Conservation (phyloP, 768 basidiomycete genomes). For the Favolaschia claudopus region DNA sequence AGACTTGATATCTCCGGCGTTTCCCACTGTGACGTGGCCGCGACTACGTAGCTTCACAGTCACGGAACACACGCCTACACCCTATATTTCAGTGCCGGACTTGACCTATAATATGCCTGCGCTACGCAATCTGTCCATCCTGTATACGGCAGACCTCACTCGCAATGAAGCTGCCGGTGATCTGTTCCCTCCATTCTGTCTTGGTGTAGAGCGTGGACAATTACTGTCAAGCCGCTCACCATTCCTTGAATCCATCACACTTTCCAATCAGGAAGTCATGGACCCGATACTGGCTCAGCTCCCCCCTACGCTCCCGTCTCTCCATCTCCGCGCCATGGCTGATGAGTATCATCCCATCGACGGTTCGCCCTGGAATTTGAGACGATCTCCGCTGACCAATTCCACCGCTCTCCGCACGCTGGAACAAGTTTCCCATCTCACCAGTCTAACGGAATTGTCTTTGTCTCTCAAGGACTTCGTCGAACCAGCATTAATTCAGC, state of each 20-base stretch:
- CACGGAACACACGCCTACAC: conserved; percentile 1
- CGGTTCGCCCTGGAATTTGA: background rate
- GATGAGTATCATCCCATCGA: background rate
- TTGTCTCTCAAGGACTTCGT: background rate
- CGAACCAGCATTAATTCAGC: background rate
- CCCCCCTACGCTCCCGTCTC: background rate
- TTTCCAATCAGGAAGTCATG: background rate
- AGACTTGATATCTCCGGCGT: background rate
- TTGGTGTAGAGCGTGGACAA: background rate
- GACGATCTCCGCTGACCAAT: background rate
- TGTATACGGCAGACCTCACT: background rate
- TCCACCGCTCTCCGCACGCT: background rate
- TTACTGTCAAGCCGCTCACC: background rate
- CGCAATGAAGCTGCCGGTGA: background rate
- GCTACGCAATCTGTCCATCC: background rate
- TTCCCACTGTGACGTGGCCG: background rate
- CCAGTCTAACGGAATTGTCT: background rate
- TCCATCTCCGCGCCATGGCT: background rate
- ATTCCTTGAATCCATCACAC: background rate
- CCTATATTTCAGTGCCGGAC: background rate
- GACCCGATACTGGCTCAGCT: background rate
- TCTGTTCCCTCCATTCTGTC: background rate
- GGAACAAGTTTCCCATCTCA: background rate
- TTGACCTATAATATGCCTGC: background rate
- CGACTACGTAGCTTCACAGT: background rate